These are phyloP conservation scores for Apiotrichum sp. DNA, from an alignment of 1,284 basidiomycete species.

Conservation along the genomic window DNA sequence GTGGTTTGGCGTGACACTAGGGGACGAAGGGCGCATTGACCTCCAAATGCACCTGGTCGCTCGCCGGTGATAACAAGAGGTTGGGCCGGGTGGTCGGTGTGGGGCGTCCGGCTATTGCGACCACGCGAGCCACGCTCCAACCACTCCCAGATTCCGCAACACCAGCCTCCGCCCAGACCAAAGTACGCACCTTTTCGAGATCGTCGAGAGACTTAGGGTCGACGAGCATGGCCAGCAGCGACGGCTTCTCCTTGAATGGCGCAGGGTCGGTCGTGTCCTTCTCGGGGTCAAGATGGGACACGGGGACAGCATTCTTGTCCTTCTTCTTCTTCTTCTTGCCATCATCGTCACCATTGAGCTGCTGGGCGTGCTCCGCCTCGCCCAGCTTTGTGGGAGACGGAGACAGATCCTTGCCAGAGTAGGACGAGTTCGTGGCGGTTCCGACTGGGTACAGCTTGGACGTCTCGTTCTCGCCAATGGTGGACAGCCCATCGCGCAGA, in stretches of 20 bases:
- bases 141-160: no score
- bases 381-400: slow-evolving; percentile 1
- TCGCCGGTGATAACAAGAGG: no score
- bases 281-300: slow-evolving; percentile 42
- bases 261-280: slow-evolving; percentile 62
- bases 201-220: slow-evolving; percentile 66
- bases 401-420: slow-evolving; percentile 11
- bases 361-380: slow-evolving; percentile 13
- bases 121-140: no score
- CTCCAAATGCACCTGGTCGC: no score
- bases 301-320: slow-evolving; percentile 28
- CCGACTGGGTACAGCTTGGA: slow-evolving; percentile 16
- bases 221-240: slow-evolving; percentile 72
- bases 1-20: no score
- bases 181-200: slow-evolving; percentile 70
- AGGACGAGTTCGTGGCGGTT: slow-evolving; percentile 29
- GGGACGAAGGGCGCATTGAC: no score
- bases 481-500: slow-evolving; percentile 41
- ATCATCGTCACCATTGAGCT: slow-evolving; percentile 17
- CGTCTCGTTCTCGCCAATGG: slow-evolving; percentile 48
- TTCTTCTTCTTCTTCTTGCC: slow-evolving; percentile 20
- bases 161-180: no score
- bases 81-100: no score
- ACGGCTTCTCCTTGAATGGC: slow-evolving; percentile 67
- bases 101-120: no score